A percentile compares a stretch with the other conserved stretches of the same genome.
phyloP scores from a whole-genome alignment of 2,329 filamentous ascomycete genomes.

The Mariannaea sp. region DNA sequence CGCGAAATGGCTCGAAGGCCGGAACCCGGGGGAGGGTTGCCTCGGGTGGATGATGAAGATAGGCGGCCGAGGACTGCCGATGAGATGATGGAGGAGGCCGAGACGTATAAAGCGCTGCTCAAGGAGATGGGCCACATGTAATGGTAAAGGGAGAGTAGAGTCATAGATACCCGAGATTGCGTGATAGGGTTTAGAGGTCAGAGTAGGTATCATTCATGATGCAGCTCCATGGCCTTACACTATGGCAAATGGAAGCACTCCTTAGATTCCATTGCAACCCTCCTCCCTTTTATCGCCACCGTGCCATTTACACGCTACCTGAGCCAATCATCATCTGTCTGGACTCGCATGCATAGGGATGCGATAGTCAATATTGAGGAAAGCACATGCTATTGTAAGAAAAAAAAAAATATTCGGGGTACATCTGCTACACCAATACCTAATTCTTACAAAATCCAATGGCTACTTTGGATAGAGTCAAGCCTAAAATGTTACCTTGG shows the following conservation, averaged over 20 bases:
- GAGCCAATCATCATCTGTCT: no score
- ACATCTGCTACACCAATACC: background rate
- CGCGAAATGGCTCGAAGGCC: conserved; percentile 46
- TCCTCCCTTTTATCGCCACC: no score
- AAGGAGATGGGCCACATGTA: conserved; percentile 52
- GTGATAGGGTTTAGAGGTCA: background rate
- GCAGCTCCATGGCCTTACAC: background rate
- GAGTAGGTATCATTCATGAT: background rate
- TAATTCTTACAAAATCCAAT: no score
- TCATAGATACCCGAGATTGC: conserved; percentile 3
- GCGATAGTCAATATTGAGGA: no score
- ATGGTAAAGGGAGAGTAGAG: background rate
- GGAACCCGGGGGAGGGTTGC: conserved; percentile 62
- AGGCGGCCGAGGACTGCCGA: conserved; percentile 69
- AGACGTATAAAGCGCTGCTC: conserved; percentile 62
- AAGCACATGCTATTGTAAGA: background rate
- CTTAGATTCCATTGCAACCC: background rate
- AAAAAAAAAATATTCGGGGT: background rate
- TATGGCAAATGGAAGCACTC: background rate
- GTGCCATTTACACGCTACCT: no score
- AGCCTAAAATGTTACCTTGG: no score
- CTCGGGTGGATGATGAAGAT: conserved; percentile 71
- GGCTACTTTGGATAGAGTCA: no score
- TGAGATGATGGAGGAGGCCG: conserved; percentile 82
- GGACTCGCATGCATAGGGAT: no score